Base-by-base conservation (phyloP, 306 rosid genomes). In the Macrotyloma uniflorum region DNA sequence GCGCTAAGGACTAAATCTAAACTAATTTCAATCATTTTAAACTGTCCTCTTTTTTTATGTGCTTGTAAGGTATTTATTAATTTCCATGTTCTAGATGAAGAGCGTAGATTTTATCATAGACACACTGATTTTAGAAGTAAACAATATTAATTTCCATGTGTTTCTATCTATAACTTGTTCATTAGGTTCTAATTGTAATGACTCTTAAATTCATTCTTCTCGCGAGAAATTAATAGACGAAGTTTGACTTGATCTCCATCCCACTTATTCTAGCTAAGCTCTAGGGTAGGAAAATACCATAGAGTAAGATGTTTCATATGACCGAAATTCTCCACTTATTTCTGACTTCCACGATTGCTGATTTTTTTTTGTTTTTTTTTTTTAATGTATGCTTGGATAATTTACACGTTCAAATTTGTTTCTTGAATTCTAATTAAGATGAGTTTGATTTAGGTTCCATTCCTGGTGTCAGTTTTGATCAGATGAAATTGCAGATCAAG, bases 401-500 rank as follows among this genome's bases (percentile, higher is more conserved):
- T 78, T 63, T 30, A 20, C 10, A 19, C 4, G 20, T 38, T 74
- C 58, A 30, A 61, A 36, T 70, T 70, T 74, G 61, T 77, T 80
- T 71, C 43, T 32, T 75, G 74, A 71, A 36, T 57, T 26, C 67
- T 85, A 46, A 67, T 82, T 10, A 13, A 55, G 67, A 33, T 73
- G 33, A 26, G 43, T 64, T 22, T 86, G 70, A 66, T 85, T 86
- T 83, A 92, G 98, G 98, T 59, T 83, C 93, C 66, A 92, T 95
- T 61, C 98, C 98, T 40, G 98, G 98, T 67, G 96, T 95, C 72
- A 67, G 89, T 75, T 95, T 75, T 77, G 97, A 54, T 35, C 87
- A 95, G 88, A 95, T 91, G 98, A 95, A 95, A 82, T 87, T 92
- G 58, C 89, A 91, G 80, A 93, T 95, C 88, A 93, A 93, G 86